Percentiles rank a stretch among this genome's conserved stretches.
phyloP scores from a whole-genome alignment of 371 early-diverging fungal genomes.

The Mortierella sp. region DNA sequence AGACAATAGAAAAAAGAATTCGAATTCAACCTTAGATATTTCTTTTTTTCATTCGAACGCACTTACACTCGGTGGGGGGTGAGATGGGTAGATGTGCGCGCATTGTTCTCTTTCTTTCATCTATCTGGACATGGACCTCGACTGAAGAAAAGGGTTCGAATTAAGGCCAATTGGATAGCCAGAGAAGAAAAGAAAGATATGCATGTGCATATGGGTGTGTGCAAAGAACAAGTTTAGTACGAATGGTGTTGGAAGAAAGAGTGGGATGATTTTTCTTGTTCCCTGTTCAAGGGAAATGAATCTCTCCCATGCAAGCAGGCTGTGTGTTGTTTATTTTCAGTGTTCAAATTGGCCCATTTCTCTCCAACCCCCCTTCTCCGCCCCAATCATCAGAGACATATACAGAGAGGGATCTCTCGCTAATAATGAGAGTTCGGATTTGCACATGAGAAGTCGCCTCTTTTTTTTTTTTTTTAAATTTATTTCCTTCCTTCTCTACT shows the following conservation, averaged over 20 bases:
- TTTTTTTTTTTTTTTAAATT: neutral
- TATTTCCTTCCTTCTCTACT: neutral
- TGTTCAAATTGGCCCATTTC: too few species aligned
- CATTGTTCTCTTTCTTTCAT: neutral
- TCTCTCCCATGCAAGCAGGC: neutral
- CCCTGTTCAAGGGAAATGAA: neutral
- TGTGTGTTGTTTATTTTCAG: neutral
- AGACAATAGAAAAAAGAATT: neutral
- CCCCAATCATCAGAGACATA: too few species aligned
- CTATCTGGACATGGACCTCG: neutral
- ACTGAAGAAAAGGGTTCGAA: neutral
- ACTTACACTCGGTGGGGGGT: neutral
- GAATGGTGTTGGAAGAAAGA: neutral
- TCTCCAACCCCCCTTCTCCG: neutral
- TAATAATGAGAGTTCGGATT: too few species aligned
- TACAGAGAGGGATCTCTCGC: too few species aligned
- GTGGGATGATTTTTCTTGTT: slow-evolving; percentile 11
- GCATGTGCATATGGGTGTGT: neutral
- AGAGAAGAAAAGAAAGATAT: neutral
- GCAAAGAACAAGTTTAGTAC: neutral
- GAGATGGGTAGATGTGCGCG: neutral
- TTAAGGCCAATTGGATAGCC: neutral
- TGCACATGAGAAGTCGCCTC: neutral
- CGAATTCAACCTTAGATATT: neutral
- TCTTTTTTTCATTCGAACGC: neutral